These are phyloP conservation scores for Phialophora tarda DNA, from an alignment of 2,329 filamentous ascomycete genomes.

Conservation along the genomic window DNA sequence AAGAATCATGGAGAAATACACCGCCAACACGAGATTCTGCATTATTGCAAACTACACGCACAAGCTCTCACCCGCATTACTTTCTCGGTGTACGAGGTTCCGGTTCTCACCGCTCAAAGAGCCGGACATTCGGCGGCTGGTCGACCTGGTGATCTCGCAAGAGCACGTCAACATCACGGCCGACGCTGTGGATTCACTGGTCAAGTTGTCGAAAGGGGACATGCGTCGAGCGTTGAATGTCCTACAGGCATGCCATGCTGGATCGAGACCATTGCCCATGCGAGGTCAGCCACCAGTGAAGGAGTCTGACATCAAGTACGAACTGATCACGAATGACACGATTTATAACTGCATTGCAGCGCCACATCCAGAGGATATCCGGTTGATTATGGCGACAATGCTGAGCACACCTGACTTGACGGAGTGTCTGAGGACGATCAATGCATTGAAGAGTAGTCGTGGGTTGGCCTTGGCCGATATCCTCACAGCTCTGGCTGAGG, in stretches of 20 bases:
- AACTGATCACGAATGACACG: constrained; percentile 85
- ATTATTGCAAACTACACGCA: constrained; percentile 99
- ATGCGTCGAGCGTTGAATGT: constrained; percentile 96
- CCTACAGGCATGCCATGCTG: constrained; percentile 93
- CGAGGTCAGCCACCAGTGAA: constrained; percentile 50
- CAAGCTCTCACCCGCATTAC: constrained; percentile 88
- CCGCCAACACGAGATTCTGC: constrained; percentile 94
- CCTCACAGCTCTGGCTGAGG: constrained; percentile 81
- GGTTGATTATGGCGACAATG: constrained; percentile 80
- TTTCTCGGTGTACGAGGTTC: constrained; percentile 93
- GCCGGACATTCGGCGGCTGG: constrained; percentile 78
- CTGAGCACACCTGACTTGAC: constrained; percentile 86
- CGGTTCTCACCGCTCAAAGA: constrained; percentile 93
- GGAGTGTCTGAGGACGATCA: constrained; percentile 84
- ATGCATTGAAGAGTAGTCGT: constrained; percentile 81
- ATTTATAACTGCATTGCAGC: constrained; percentile 98
- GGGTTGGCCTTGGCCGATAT: constrained; percentile 94
- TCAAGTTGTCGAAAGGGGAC: constrained; percentile 88
- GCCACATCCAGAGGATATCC: constrained; percentile 86
- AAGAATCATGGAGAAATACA: constrained; percentile 99
- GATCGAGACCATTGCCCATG: constrained; percentile 68
- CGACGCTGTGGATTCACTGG: constrained; percentile 81
- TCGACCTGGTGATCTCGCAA: constrained; percentile 87
- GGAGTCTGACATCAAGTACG: constrained; percentile 71
- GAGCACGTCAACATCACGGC: constrained; percentile 82